Base-by-base conservation (phyloP, 2,329 filamentous ascomycete species). In the Pseudogymnoascus sp. region DNA sequence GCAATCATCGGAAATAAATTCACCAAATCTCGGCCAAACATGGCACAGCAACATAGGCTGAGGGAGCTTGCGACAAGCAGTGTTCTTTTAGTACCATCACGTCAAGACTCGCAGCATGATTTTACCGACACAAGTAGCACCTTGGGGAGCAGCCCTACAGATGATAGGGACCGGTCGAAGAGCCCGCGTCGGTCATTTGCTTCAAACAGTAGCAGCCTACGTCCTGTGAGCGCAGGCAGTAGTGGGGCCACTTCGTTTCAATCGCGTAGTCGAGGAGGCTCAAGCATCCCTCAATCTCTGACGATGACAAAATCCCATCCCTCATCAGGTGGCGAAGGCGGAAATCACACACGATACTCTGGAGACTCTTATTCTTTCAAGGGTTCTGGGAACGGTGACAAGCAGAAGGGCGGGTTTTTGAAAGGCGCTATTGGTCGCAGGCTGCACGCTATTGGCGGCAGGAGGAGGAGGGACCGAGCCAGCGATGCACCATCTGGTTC, bases 1-100 rank as follows among this genome's bases (percentile, higher is more conserved):
- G 92, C 95, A 64, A 97, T 99, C 68, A 91, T 99, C 60, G 91
- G 93, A 62, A 99, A 99, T 81, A 99, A 99, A 74, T 90, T 99
- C 76, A 91, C 88, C 61, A 90, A 91, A 72, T 91, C 96, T 72
- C 86, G 92, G 3, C 93, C 93, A 1, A 90, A 80, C 67, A 90
- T 87, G 61, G 87, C 90, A 64, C 90, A 95, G 72, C 87, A 91
- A 71, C 89, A 82, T 71, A 87, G 89, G 66, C 82, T 96, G 35
- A 86, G 93, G 44, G 92, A 97, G 74, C 80, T 96, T 64, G 91
- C 90, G n/a, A 93, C 85, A 64, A 90, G 85, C 70, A 73, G 68
- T 61, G 68, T 72, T 59, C 62, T 75, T 10, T 63, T 75, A 6
- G 67, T 70, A 5, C 72, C 72, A 23, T 67, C 69, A 2, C 67